Evolutionary conservation across 331 rosid genomes (phyloP), one percentile per base, ranked within the genome.

Genomic region (Pyracantha coccinea): DNA sequence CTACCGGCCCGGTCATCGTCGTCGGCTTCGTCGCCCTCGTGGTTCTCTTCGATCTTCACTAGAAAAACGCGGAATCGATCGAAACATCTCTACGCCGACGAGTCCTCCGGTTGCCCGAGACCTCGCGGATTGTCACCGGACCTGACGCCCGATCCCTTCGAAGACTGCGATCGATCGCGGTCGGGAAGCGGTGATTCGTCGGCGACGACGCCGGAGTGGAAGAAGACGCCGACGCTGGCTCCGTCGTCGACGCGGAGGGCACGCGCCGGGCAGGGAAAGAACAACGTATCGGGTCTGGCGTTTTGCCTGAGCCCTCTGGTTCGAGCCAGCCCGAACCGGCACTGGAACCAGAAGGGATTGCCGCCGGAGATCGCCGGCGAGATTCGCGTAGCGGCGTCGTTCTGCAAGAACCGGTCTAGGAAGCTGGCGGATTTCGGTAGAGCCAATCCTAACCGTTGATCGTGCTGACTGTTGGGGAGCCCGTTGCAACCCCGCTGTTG

Each of bases 111-210:
- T 2, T 52, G 74, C 14, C 83, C 77, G 47, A 78, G 82, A 50
- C 66, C 71, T 50, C 71, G 79, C 6, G 97, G 98, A 83, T 91
- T 91, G 97, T 89, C 97, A 8, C 98, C 98, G 28, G 96, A 75
- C 24, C 70, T 67, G 10, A 38, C 66, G 0, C 82, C 81, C 7
- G 88, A 84, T 20, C 68, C n/a, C 74, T 14, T 31, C 28, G 93
- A 88, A 4, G 88, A 66, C 9, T 68, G 77, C 20, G 84, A 89
- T 7, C 89, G 82, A 68, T 88, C 93, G 2, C 89, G 88, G 0
- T 69, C 85, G 0, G 91, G 81, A 0, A 89, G 93, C 74, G 89
- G 86, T 0, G 75, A 72, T 85, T 82, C 89, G 8, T 64, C 97
- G 57, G 97, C 88, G 13, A 65, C 90, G 3, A 73, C 92, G 24